These are phyloP conservation scores for Plasmodium cynomolgi DNA, from an alignment of 169 alveolate genomes.

Conservation along the genomic window DNA sequence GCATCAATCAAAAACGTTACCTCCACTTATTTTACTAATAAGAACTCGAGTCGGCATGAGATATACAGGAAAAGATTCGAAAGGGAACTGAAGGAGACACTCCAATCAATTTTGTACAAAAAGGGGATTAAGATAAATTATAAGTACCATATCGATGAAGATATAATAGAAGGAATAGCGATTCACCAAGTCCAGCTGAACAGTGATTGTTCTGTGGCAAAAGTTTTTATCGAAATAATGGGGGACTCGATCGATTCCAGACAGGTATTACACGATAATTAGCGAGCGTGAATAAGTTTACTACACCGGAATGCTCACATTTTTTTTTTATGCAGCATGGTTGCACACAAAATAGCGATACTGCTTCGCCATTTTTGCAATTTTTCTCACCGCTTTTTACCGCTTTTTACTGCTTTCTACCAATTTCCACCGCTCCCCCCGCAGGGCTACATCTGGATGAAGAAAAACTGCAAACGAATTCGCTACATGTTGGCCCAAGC, in stretches of 20 bases:
- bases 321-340: not conserved
- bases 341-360: not conserved
- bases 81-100: conserved; percentile 42
- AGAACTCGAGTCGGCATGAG: conserved; percentile 54
- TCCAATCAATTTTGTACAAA: conserved; percentile 63
- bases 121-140: conserved; percentile 68
- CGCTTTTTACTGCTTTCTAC: not conserved
- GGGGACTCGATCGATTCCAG: conserved; percentile 73
- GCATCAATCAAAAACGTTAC: conserved; percentile 3
- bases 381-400: not conserved
- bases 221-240: conserved; percentile 69
- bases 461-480: conserved; percentile 55
- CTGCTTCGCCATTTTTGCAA: not conserved
- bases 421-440: not conserved
- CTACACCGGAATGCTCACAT: not conserved
- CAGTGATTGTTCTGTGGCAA: conserved; percentile 70
- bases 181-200: conserved; percentile 43
- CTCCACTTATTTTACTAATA: conserved; percentile 1
- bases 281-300: not conserved
- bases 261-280: conserved; percentile 8
- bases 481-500: conserved; percentile 69
- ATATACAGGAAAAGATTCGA: conserved; percentile 71
- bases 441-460: conserved; percentile 67
- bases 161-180: conserved; percentile 71
- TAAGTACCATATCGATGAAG: conserved; percentile 72